Evolutionary conservation across 1,139 yeast species (phyloP), one percentile per base, ranked within the genome.

Genomic region (Magnusiomyces suaveolens): DNA sequence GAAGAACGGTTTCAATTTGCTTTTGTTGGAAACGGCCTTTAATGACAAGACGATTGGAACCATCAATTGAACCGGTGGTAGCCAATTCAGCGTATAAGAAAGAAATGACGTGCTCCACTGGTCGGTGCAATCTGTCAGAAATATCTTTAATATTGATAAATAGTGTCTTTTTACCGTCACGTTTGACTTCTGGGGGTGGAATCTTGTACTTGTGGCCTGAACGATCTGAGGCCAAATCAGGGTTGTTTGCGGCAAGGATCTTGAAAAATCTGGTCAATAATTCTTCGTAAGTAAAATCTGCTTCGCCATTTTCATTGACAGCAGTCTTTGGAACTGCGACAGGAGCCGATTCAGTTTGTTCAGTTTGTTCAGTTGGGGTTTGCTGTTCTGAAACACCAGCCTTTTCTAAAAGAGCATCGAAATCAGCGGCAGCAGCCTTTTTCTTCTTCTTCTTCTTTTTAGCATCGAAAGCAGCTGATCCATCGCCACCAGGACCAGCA

Each of bases 41-140:
- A 72, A 92, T 89, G 60, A 92, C 90, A 69, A 92, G 81, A 73
- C 98, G 84, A 77, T 89, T 87, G 71, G 89, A 90, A 70, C 97
- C 98, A 74, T 92, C 99, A 59, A 92, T 92, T 57, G 97, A 90
- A 69, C 99, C 99, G 1, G 97, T 88, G 25, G 99, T 92, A 83
- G 98, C 99, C 80, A 92, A 79, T 77, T 92, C 99, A 1, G 98
- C 97, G 73, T 92, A 94, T 73, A 92, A 75, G 74, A 87, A 92
- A 76, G 89, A 97, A 71, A 90, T 92, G 63, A 92, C 84, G 75
- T 94, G 98, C 67, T 92, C 98, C 63, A 96, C 94, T 56, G 90
- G 87, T 76, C 99, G 84, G 74, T 90, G 97, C 76, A 92, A 80
- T 58, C 90, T 92, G 64, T 88, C 87, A 61, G 96, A 82, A 64